Percentiles rank a stretch among this genome's conserved stretches.
phyloP scores from a whole-genome alignment of 495 filamentous ascomycete genomes.

The Aspergillus carlsbadensis region DNA sequence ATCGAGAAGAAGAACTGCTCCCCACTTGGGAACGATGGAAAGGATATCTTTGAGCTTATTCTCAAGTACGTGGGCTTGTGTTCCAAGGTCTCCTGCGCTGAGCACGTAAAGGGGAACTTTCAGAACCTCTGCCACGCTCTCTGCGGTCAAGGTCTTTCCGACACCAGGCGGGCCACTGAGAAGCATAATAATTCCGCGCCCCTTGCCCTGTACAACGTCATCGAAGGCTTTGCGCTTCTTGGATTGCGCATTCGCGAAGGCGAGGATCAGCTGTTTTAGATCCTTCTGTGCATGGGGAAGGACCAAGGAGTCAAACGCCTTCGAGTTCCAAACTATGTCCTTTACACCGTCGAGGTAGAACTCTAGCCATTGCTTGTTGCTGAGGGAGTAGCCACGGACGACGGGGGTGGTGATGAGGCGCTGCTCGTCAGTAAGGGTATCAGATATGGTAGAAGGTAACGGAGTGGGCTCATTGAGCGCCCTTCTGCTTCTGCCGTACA shows the following conservation, averaged over 20 bases:
- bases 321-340: slow-evolving; percentile 51
- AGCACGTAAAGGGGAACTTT: slow-evolving; percentile 40
- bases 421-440: slow-evolving; percentile 15
- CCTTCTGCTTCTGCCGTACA: too few species aligned
- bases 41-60: slow-evolving; percentile 49
- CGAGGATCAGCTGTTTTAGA: slow-evolving; percentile 33
- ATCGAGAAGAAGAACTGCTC: slow-evolving; percentile 43
- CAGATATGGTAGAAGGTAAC: too few species aligned
- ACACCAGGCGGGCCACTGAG: slow-evolving; percentile 43
- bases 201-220: slow-evolving; percentile 27
- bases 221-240: slow-evolving; percentile 6
- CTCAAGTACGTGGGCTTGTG: slow-evolving; percentile 48
- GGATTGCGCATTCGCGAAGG: slow-evolving; percentile 30
- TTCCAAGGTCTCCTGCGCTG: slow-evolving; percentile 55
- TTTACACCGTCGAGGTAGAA: slow-evolving; percentile 35
- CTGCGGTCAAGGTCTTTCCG: slow-evolving; percentile 45
- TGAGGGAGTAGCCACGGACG: slow-evolving; percentile 29
- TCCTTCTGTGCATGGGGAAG: slow-evolving; percentile 30
- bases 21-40: slow-evolving; percentile 49
- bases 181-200: slow-evolving; percentile 37
- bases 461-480: too few species aligned
- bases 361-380: slow-evolving; percentile 41
- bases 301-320: slow-evolving; percentile 56
- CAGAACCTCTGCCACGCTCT: slow-evolving; percentile 34
- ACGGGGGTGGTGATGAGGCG: slow-evolving; percentile 18